Percentiles rank a stretch among this genome's conserved stretches.
phyloP scores from a whole-genome alignment of 164 flowering plant species.

The Litsea cubeba region DNA sequence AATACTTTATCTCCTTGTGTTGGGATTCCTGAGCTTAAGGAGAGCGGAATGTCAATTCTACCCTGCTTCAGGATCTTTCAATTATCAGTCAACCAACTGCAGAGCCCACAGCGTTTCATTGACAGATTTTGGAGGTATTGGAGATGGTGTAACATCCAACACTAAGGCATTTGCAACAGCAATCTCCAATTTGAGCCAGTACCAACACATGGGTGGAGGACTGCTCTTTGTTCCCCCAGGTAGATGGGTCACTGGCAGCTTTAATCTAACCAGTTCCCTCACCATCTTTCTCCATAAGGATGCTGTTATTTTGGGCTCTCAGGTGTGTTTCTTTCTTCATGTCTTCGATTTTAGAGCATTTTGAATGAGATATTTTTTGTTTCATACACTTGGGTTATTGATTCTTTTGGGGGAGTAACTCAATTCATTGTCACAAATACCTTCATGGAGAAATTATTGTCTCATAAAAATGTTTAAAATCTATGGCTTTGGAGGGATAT shows the following conservation, averaged over 20 bases:
- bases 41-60: conserved; percentile 3
- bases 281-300: conserved; percentile 56
- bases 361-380: too few species aligned
- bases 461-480: too few species aligned
- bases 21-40: background rate
- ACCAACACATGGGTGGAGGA: conserved; percentile 52
- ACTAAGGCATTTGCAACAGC: conserved; percentile 62
- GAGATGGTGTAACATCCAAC: conserved; percentile 69
- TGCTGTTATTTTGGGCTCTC: conserved; percentile 55
- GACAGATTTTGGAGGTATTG: conserved; percentile 66
- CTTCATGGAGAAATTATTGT: background rate
- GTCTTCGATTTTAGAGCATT: too few species aligned
- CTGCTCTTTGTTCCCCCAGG: conserved; percentile 72
- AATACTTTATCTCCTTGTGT: background rate
- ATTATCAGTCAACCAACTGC: conserved; percentile 23
- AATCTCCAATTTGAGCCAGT: conserved; percentile 39
- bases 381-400: too few species aligned
- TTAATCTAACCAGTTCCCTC: conserved; percentile 71
- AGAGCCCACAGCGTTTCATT: conserved; percentile 46
- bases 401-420: background rate
- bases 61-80: background rate
- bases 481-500: too few species aligned
- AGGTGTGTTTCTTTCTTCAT: conserved; percentile 25
- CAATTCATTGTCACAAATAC: background rate
- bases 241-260: conserved; percentile 78